A percentile compares a stretch with the other conserved stretches of the same genome.
Evolutionary conservation across 805 yeast genomes (phyloP).

Genomic region (Cyberlindnera mrakii): DNA sequence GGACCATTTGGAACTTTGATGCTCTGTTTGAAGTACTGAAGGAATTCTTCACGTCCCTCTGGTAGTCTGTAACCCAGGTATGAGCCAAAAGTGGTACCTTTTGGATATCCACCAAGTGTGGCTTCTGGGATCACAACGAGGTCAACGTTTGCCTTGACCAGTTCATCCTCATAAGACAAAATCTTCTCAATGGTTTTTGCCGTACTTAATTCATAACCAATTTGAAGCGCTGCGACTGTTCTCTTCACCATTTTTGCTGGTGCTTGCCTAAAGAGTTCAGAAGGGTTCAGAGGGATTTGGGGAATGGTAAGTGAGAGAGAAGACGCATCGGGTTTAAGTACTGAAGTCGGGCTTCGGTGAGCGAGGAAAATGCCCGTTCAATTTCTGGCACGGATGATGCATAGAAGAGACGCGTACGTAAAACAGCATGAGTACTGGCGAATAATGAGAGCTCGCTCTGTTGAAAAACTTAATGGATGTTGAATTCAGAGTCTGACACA

Average conservation of each 20-base stretch:
- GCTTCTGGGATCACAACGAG: conserved; percentile 42
- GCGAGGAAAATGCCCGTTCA: no score
- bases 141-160: conserved; percentile 27
- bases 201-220: conserved; percentile 35
- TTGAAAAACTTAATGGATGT: no score
- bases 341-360: no score
- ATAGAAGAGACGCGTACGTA: no score
- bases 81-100: conserved; percentile 37
- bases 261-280: background rate
- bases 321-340: no score
- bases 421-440: no score
- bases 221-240: conserved; percentile 37
- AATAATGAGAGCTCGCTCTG: no score
- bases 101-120: conserved; percentile 41
- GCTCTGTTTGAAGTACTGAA: conserved; percentile 30
- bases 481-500: no score
- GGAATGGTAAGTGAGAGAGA: no score
- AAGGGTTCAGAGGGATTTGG: background rate
- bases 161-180: conserved; percentile 31
- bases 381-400: no score
- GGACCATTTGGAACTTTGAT: conserved; percentile 29
- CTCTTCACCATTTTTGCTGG: conserved; percentile 20
- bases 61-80: conserved; percentile 36
- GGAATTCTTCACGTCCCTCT: conserved; percentile 35
- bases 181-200: conserved; percentile 32